phyloP scores from a whole-genome alignment of 1,284 basidiomycete genomes.

The Cerrena zonata region DNA sequence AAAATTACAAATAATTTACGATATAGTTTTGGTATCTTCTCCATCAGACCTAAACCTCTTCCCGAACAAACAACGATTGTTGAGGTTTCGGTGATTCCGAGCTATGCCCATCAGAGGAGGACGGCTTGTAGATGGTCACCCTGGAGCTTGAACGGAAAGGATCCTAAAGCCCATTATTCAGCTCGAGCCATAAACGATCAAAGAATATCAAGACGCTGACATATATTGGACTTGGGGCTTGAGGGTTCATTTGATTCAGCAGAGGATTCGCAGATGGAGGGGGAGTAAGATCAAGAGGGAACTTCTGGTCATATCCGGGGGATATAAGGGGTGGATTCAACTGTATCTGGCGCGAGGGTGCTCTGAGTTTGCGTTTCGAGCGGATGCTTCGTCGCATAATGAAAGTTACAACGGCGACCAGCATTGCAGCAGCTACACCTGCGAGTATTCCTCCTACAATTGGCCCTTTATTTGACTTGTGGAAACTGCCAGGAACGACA shows the following conservation, averaged over 20 bases:
- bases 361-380: not conserved
- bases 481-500: not conserved
- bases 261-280: not conserved
- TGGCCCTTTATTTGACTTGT: not conserved
- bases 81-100: too few species aligned
- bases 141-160: too few species aligned
- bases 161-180: too few species aligned
- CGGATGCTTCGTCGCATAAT: not conserved
- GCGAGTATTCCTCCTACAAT: not conserved
- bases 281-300: not conserved
- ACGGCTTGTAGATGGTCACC: too few species aligned
- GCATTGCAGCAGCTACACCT: not conserved
- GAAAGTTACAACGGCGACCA: not conserved
- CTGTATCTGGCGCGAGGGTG: not conserved
- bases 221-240: not conserved
- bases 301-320: not conserved
- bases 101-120: too few species aligned
- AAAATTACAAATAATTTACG: too few species aligned
- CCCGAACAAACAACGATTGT: too few species aligned
- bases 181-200: too few species aligned
- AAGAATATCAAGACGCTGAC: too few species aligned
- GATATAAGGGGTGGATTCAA: not conserved
- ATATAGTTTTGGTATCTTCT: too few species aligned
- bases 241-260: not conserved
- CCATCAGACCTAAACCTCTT: too few species aligned